Conservation (phyloP, 2,329 filamentous ascomycete species). For the Colletotrichum acutatum region DNA sequence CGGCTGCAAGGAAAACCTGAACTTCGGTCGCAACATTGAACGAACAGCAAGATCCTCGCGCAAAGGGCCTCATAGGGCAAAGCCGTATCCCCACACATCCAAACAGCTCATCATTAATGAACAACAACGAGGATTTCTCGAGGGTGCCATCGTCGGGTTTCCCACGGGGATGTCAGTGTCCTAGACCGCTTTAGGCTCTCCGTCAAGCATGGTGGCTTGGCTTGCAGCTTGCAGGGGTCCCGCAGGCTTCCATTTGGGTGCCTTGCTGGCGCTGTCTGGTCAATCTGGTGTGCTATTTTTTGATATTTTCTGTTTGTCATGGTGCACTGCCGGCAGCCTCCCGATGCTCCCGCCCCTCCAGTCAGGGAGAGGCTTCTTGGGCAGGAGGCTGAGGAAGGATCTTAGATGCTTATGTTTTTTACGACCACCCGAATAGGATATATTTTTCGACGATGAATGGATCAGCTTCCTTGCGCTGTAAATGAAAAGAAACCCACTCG, state of each 20-base stretch:
- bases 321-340: background rate
- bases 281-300: background rate
- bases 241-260: constrained; percentile 1
- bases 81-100: background rate
- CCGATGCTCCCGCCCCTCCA: background rate
- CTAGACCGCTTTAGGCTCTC: background rate
- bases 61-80: background rate
- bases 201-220: constrained; percentile 1
- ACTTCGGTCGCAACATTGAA: background rate
- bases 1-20: background rate
- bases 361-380: background rate
- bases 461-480: background rate
- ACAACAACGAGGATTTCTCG: background rate
- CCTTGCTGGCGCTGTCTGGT: background rate
- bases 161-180: background rate
- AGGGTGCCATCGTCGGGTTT: background rate
- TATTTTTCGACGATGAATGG: background rate
- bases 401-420: background rate
- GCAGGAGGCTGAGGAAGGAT: background rate
- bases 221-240: background rate
- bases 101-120: background rate
- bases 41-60: background rate
- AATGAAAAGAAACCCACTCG: no score
- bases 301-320: background rate
- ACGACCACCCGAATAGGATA: background rate